Evolutionary conservation across 2,329 filamentous ascomycete species (phyloP).

Genomic region (Aspergillus udagawae): DNA sequence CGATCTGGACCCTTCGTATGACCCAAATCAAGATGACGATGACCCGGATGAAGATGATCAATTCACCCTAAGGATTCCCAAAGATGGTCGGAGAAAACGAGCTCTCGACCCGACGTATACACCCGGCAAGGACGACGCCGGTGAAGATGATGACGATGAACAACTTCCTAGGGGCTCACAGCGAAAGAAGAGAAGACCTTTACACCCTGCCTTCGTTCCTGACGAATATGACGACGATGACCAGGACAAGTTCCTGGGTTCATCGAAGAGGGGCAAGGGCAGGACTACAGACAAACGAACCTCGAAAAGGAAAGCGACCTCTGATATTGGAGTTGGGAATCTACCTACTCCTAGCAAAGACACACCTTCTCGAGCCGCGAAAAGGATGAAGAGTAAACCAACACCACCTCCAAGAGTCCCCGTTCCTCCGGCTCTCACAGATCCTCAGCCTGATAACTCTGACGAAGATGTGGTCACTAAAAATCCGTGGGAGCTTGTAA

Average conservation of each 20-base stretch:
- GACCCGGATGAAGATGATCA: not conserved
- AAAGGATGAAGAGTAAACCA: not conserved
- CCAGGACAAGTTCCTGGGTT: not conserved
- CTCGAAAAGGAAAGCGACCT: not conserved
- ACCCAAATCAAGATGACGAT: not conserved
- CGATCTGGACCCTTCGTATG: not conserved
- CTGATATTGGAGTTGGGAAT: not conserved
- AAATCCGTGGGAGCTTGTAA: not conserved
- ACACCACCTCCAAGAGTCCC: not conserved
- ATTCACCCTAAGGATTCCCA: not conserved
- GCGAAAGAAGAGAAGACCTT: not conserved
- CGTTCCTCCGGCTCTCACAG: not conserved
- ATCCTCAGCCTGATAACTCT: not conserved
- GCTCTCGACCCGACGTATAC: not conserved
- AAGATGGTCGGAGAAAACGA: constrained; percentile 1
- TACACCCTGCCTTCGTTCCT: constrained; percentile 4
- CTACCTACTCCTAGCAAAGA: not conserved
- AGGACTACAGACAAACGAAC: not conserved
- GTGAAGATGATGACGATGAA: constrained; percentile 2
- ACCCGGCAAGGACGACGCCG: not conserved
- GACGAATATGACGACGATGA: not conserved
- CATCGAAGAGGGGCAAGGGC: not conserved
- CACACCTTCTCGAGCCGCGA: not conserved
- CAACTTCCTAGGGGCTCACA: not conserved
- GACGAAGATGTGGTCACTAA: not conserved